A percentile compares a stretch with the other conserved stretches of the same genome.
phyloP scores from a whole-genome alignment of 257 asterid genomes.

The Rubia yunnanensis region DNA sequence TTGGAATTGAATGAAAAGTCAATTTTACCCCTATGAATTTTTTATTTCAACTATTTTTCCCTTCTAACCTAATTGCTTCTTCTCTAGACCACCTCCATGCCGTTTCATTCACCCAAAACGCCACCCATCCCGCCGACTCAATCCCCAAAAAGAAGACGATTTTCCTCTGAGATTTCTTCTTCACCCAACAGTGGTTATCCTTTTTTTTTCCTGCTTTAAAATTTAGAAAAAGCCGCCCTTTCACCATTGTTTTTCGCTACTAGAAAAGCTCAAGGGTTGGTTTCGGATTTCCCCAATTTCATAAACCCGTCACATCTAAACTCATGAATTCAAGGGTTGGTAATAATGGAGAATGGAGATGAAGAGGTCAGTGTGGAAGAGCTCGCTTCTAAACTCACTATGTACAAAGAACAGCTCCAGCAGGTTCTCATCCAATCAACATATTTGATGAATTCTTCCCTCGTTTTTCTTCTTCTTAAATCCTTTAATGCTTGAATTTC shows the following conservation, averaged over 20 bases:
- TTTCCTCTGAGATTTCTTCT: too few relatives aligned
- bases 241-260: neutral
- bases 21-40: too few relatives aligned
- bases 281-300: neutral
- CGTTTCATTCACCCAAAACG: too few relatives aligned
- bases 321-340: neutral
- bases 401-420: conserved; percentile 81
- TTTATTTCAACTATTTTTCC: too few relatives aligned
- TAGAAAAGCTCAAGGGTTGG: neutral
- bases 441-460: neutral
- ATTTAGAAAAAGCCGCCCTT: neutral
- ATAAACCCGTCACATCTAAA: neutral
- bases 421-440: conserved; percentile 37
- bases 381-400: conserved; percentile 75
- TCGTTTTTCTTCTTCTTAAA: neutral
- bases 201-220: neutral
- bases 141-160: too few relatives aligned
- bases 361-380: conserved; percentile 85
- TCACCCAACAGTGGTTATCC: too few relatives aligned
- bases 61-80: too few relatives aligned
- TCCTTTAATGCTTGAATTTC: neutral
- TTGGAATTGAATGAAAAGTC: too few relatives aligned
- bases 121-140: too few relatives aligned
- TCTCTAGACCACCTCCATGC: too few relatives aligned
- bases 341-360: conserved; percentile 31